These are phyloP conservation scores for Allantophomopsis cytisporea DNA, from an alignment of 2,329 filamentous ascomycete species.

Conservation along the genomic window DNA sequence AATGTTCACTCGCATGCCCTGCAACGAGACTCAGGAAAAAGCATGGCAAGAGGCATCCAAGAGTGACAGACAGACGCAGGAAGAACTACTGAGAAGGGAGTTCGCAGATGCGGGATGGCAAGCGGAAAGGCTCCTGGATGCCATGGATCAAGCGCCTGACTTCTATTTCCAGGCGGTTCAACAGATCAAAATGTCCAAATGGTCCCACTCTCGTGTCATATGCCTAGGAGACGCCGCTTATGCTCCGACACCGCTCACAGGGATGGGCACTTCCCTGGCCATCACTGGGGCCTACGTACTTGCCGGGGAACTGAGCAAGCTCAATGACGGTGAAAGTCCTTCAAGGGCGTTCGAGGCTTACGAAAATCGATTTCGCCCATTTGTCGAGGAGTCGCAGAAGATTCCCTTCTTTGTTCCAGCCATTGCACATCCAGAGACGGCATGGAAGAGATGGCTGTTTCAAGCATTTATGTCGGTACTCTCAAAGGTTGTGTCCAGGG, in stretches of 20 bases:
- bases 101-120: slow-evolving; percentile 29
- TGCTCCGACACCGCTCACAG: slow-evolving; percentile 24
- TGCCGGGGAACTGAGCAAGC: slow-evolving; percentile 32
- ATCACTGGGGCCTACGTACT: slow-evolving; percentile 39
- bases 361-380: slow-evolving; percentile 28
- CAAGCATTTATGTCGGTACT: too few species aligned
- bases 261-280: slow-evolving; percentile 34
- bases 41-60: slow-evolving; percentile 1
- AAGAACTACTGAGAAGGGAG: slow-evolving; percentile 22
- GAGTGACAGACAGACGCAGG: slow-evolving; percentile 6
- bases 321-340: slow-evolving; percentile 1
- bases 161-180: slow-evolving; percentile 28
- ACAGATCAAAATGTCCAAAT: slow-evolving; percentile 25
- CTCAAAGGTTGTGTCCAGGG: too few species aligned
- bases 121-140: slow-evolving; percentile 23
- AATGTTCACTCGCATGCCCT: slow-evolving; percentile 15
- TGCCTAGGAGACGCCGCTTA: slow-evolving; percentile 38
- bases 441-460: too few species aligned
- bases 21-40: slow-evolving; percentile 8
- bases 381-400: slow-evolving; percentile 26
- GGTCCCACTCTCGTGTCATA: slow-evolving; percentile 28
- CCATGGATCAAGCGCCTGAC: slow-evolving; percentile 20
- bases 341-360: slow-evolving; percentile 27
- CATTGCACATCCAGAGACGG: too few species aligned
- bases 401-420: neutral